These are phyloP conservation scores for Rhytidiadelphus loreus DNA, from an alignment of 225 moss, liverwort and hornwort species.

Conservation along the genomic window DNA sequence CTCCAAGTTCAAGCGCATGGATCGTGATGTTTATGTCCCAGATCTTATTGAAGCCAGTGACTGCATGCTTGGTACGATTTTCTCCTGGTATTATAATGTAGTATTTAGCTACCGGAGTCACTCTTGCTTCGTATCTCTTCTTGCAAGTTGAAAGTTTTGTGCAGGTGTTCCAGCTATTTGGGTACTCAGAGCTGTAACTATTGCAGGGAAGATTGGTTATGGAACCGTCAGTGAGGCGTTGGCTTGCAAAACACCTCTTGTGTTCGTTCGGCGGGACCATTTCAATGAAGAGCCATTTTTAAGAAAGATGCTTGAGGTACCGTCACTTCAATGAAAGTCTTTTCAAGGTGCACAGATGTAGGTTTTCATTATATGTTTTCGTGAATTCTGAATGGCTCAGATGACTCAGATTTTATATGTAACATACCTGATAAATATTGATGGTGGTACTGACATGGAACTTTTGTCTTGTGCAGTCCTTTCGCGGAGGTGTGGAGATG, in stretches of 20 bases:
- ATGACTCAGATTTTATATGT: not conserved
- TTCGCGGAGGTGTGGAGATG: slow-evolving; percentile 86
- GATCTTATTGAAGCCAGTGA: slow-evolving; percentile 88
- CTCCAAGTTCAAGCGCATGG: slow-evolving; percentile 65
- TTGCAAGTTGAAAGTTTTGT: not conserved
- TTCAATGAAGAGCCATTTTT: slow-evolving; percentile 93
- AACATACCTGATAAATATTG: not conserved
- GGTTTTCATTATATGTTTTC: not conserved
- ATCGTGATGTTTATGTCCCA: slow-evolving; percentile 68
- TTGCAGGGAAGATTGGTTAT: slow-evolving; percentile 84
- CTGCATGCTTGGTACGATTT: slow-evolving; percentile 74
- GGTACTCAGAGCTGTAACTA: not conserved
- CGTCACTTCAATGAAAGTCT: not conserved
- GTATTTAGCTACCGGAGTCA: not conserved
- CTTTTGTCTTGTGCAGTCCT: slow-evolving; percentile 20
- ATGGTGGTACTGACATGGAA: not conserved
- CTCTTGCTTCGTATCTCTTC: not conserved
- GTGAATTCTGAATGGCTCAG: not conserved
- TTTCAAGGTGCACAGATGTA: not conserved
- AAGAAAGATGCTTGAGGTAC: slow-evolving; percentile 84
- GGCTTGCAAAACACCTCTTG: slow-evolving; percentile 72
- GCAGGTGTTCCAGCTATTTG: not conserved
- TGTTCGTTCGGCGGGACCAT: slow-evolving; percentile 83
- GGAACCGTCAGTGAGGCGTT: slow-evolving; percentile 88
- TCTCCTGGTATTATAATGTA: not conserved